Evolutionary conservation across 192 early-diverging fungal species (phyloP), one percentile per base, ranked within the genome.

Genomic region (Paraglomus occultum): DNA sequence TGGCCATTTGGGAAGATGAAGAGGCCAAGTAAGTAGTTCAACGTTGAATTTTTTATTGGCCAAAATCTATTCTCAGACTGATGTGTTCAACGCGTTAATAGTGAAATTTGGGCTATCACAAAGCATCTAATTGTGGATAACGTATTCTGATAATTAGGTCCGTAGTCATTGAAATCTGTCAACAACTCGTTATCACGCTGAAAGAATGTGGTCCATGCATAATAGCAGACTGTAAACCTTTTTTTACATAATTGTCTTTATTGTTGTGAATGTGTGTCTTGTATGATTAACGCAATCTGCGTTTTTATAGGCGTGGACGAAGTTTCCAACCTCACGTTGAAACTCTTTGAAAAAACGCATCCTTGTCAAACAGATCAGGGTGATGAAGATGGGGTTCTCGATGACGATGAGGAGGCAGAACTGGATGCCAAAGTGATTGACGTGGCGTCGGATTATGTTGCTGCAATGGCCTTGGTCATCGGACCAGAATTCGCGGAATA

Each of bases 391-490:
- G 85, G 84, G 18, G 73, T 79, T 22, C 70, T 83, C 73, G 92
- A 92, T 54, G 90, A 94, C 23, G 92, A 93, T 57, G 93, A 95
- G 57, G 82, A 91, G 75, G 89, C 90, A 1, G 93, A 96, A 74
- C 85, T 85, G 58, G 94, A 95, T 66, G 87, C 91, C 20, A 59
- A 95, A 59, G 81, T 94, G 44, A 91, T 94, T 53, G 83, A 85
- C 62, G 77, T 87, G 5, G 91, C 92, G 11, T 88, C 88, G 48
- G 94, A 96, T 77, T 82, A 93, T 55, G 89, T 94, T 62, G 92
- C 84, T 12, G 89, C 87, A 31, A 75, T 95, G 64, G 87, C 91
- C 62, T 79, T 78, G 47, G 90, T 85, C 17, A 74, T 95, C 69
- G 92, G 92, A 18, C 82, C 84, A 5, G 84, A 82, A 59, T 96